Conservation (phyloP, 176 grass and related monocot species). For the Coix lacrymajobi region DNA sequence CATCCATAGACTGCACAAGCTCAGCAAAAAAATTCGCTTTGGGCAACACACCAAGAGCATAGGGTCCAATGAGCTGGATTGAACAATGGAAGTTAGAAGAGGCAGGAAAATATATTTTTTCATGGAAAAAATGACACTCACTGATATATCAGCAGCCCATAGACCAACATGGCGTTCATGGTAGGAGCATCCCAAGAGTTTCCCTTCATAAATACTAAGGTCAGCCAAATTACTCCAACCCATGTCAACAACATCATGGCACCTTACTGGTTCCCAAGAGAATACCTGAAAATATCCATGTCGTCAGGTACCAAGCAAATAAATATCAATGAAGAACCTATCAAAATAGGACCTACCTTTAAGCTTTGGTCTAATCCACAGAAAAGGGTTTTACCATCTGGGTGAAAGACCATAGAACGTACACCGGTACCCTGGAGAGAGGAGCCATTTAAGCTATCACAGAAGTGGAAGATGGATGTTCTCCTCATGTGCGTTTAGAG, state of each 20-base stretch:
- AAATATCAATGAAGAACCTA: neutral
- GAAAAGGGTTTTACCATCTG: conserved; percentile 92
- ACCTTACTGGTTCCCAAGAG: conserved; percentile 97
- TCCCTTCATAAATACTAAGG: conserved; percentile 98
- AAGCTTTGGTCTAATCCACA: conserved; percentile 80
- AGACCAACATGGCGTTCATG: conserved; percentile 71
- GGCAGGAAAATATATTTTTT: conserved; percentile 14
- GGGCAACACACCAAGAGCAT: conserved; percentile 85
- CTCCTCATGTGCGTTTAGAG: neutral
- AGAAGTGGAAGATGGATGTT: neutral
- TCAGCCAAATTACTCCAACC: conserved; percentile 87
- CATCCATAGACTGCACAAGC: conserved; percentile 42
- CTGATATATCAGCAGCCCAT: conserved; percentile 97
- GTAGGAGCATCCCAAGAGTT: conserved; percentile 90
- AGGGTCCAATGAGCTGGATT: conserved; percentile 82
- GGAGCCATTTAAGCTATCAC: neutral
- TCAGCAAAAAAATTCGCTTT: conserved; percentile 58
- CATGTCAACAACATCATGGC: conserved; percentile 85
- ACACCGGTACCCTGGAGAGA: conserved; percentile 54
- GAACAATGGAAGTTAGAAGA: conserved; percentile 27
- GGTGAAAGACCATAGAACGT: conserved; percentile 84
- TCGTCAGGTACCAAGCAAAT: conserved; percentile 4
- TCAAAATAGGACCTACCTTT: conserved; percentile 51
- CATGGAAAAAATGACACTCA: conserved; percentile 34
- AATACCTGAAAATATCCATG: conserved; percentile 59